Evolutionary conservation across 2,329 filamentous ascomycete species (phyloP).

Genomic region (Akanthomyces lecanii): DNA sequence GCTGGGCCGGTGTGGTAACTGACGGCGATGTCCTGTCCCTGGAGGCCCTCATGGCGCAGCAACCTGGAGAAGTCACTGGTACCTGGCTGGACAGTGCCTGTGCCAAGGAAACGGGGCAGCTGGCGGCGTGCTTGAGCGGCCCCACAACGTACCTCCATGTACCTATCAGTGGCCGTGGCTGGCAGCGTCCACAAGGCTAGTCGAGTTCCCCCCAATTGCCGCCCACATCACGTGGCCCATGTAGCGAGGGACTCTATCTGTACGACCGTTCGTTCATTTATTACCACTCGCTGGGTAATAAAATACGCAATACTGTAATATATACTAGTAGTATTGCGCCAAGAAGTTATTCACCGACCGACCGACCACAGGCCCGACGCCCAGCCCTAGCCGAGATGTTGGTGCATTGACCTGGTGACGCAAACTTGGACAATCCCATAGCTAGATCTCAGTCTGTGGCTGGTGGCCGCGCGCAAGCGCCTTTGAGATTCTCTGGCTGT

Average conservation of each 20-base stretch:
- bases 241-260: neutral
- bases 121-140: slow-evolving; percentile 4
- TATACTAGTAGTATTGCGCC: no score
- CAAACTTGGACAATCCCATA: no score
- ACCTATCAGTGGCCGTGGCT: slow-evolving; percentile 1
- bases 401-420: no score
- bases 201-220: neutral
- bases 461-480: no score
- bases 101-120: slow-evolving; percentile 12
- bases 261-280: neutral
- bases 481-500: no score
- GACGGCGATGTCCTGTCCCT: slow-evolving; percentile 13
- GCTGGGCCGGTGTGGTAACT: slow-evolving; percentile 7
- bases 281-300: neutral
- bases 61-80: slow-evolving; percentile 16
- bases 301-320: no score
- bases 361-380: no score
- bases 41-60: slow-evolving; percentile 10
- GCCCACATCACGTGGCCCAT: slow-evolving; percentile 11
- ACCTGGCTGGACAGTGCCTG: slow-evolving; percentile 1
- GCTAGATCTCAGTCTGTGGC: no score
- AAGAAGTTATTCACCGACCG: no score
- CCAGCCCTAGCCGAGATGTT: no score
- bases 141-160: slow-evolving; percentile 13
- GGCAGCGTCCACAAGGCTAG: neutral